Conservation (phyloP, 129 eudicot genomes). For the sunflower (Helianthus annuus) region HanXRQr2.0-SUNRISE NC_035447.2:90203601-90204100, state of each 20-base stretch:
- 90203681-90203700: constrained; percentile 16
- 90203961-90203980: neutral
- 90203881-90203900: neutral
- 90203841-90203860: neutral
- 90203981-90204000: neutral
- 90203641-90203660: neutral
- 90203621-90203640: neutral
- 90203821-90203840: too few species aligned
- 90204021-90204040: constrained; percentile 1
- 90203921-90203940: neutral
- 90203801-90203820: too few species aligned
- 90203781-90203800: neutral
- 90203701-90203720: constrained; percentile 9
- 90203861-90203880: neutral
- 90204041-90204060: neutral
- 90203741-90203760: neutral
- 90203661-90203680: constrained; percentile 4
- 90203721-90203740: constrained; percentile 1
- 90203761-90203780: neutral
- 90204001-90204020: neutral
- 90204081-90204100: too few species aligned
- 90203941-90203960: neutral
- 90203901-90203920: neutral
- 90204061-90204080: neutral
- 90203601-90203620: neutral